Evolutionary conservation across 495 filamentous ascomycete genomes (phyloP), one percentile per base, ranked within the genome.

Genomic region (Pseudomonodictys pantanalensis): DNA sequence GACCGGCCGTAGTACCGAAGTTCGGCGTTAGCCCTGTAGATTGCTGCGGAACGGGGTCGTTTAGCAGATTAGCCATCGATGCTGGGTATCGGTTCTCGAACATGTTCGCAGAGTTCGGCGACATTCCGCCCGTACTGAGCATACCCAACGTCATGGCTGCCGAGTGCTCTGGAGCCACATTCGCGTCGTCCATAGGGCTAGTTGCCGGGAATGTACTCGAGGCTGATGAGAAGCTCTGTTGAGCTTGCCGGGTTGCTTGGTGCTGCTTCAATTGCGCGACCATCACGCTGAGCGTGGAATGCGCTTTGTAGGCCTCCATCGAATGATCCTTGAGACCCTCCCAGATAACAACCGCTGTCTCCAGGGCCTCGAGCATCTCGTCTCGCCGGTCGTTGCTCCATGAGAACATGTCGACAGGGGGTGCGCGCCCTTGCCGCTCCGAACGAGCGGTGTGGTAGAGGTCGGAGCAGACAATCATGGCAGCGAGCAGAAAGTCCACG

Each of bases 271-370:
- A 71, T 69, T 91, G 91, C 25, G 78, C 77, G 33, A 96, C 73
- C 84, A 95, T 93, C 39, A 93, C 84, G 8, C 81, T 81, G 6
- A 97, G 77, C 12, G 88, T 79, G n/a, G 78, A 81, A 18, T 82
- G 81, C 15, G 89, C 91, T 72, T 96, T 97, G 72, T 84, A 90
- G 0, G 92, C 89, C 59, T 96, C 91, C 71, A 96, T 87, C n/a
- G 84, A 90, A 38, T 84, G 77, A 48, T 92, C 85, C 0, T 81
- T 79, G 17, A 88, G 73, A 15, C 83, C 82, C 29, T 87, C 84
- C 91, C 91, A 96, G 29, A 96, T 92, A 8, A 79, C 78, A 44
- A 82, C 80, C 32, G 86, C 85, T n/a, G 76, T 77, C 69, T 90
- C 87, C 8, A 96, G 77, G 6, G 84, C 81, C 20, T 73, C 69